Conservation (phyloP, 2,329 filamentous ascomycete species). For the Fusarium annulatum region DNA sequence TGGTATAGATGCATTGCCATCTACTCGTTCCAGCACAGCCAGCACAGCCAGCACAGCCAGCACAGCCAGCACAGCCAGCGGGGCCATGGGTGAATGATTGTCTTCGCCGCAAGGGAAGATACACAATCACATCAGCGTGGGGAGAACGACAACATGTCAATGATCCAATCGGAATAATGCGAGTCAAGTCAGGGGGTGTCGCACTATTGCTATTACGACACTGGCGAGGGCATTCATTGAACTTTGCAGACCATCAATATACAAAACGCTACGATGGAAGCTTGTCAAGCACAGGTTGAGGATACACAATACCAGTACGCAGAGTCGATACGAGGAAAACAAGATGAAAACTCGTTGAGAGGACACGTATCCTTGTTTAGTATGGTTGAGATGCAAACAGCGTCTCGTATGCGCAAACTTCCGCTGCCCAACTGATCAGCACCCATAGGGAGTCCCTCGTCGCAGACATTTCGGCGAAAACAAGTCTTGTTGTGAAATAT, state of each 20-base stretch:
- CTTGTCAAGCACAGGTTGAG: neutral
- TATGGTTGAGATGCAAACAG: neutral
- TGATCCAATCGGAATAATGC: slow-evolving; percentile 14
- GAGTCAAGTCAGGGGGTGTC: neutral
- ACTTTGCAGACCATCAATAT: neutral
- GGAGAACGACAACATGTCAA: neutral
- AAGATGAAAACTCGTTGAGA: neutral
- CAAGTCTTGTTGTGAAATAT: neutral
- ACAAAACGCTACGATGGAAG: neutral
- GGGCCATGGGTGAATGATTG: neutral
- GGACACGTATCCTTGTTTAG: neutral
- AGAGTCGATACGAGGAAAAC: neutral
- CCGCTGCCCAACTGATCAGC: neutral
- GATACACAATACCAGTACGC: neutral
- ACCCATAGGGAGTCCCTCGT: neutral
- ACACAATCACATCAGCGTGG: slow-evolving; percentile 14
- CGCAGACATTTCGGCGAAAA: neutral
- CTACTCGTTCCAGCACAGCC: neutral
- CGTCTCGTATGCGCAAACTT: neutral
- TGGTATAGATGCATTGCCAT: neutral
- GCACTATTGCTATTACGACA: neutral
- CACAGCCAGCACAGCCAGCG: neutral
- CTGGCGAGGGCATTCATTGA: neutral
- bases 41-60: neutral
- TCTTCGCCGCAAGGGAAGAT: slow-evolving; percentile 3